Conservation (phyloP, 305 asterid genomes). For the Stenogyne calaminthoides region DNA sequence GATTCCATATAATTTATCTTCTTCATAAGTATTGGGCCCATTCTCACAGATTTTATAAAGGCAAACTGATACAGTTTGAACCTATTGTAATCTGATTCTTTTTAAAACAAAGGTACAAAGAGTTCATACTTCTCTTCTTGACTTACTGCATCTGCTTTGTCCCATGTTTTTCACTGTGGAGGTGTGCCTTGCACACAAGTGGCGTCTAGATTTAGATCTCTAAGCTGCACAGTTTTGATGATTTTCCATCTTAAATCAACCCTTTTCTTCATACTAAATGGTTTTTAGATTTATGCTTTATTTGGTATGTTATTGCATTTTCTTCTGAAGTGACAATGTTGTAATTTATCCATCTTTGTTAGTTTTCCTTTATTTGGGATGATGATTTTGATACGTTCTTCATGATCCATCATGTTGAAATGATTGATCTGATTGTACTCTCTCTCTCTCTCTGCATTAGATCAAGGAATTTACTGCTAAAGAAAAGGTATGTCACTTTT, state of each 20-base stretch:
- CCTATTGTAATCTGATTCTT: slow-evolving; percentile 33
- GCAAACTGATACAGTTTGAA: slow-evolving; percentile 28
- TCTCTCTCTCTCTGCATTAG: not conserved
- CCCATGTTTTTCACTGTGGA: slow-evolving; percentile 27
- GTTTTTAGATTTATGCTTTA: slow-evolving; percentile 20
- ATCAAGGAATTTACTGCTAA: not conserved
- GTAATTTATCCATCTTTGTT: slow-evolving; percentile 7
- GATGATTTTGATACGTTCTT: not conserved
- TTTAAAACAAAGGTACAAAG: slow-evolving; percentile 32
- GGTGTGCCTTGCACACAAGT: not conserved
- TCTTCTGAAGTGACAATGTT: not conserved
- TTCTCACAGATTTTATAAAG: slow-evolving; percentile 36
- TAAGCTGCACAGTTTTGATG: not conserved
- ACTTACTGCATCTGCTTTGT: slow-evolving; percentile 43
- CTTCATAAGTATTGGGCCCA: slow-evolving; percentile 47
- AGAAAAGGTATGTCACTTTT: not conserved
- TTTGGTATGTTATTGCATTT: slow-evolving; percentile 9
- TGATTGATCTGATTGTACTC: not conserved
- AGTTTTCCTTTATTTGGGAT: not conserved
- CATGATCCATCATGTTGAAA: not conserved
- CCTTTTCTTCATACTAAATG: slow-evolving; percentile 1
- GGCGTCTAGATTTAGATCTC: slow-evolving; percentile 19
- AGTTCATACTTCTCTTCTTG: slow-evolving; percentile 33
- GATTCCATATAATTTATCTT: too few relatives aligned
- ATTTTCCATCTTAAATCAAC: slow-evolving; percentile 3